These are phyloP conservation scores for Colletotrichum gloeosporioides DNA, from an alignment of 2,329 filamentous ascomycete genomes.

Conservation along the genomic window DNA sequence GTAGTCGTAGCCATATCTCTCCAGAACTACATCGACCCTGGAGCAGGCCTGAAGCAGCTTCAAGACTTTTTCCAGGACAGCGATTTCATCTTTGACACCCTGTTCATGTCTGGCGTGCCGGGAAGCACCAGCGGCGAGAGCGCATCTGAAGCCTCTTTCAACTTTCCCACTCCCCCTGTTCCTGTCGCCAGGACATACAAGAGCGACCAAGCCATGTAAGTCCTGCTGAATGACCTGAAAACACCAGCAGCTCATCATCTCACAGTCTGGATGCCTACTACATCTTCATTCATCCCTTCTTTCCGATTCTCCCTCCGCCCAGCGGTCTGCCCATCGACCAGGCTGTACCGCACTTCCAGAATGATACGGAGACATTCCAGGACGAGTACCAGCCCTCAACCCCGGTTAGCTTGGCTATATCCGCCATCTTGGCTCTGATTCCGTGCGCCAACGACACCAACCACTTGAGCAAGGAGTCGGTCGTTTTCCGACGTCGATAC, in stretches of 20 bases:
- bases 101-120: constrained; percentile 36
- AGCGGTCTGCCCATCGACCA: constrained; percentile 36
- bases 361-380: constrained; percentile 37
- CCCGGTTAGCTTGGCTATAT: constrained; percentile 51
- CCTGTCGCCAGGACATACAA: constrained; percentile 48
- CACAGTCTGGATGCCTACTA: constrained; percentile 53
- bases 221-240: neutral
- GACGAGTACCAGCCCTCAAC: constrained; percentile 44
- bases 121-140: constrained; percentile 20
- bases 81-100: constrained; percentile 52
- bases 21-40: constrained; percentile 49
- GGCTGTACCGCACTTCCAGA: constrained; percentile 37
- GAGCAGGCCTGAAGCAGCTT: constrained; percentile 51
- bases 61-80: constrained; percentile 51
- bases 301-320: constrained; percentile 54
- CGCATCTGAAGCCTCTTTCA: constrained; percentile 20
- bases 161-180: constrained; percentile 5
- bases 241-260: neutral
- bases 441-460: constrained; percentile 46
- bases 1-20: constrained; percentile 34
- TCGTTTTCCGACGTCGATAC: constrained; percentile 49
- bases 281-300: constrained; percentile 55
- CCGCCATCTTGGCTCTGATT: constrained; percentile 52
- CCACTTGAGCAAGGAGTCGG: constrained; percentile 40
- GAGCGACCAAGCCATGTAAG: constrained; percentile 45